phyloP scores from a whole-genome alignment of 192 early-diverging fungal species.

The Rhizoclosmatium globosum region DNA sequence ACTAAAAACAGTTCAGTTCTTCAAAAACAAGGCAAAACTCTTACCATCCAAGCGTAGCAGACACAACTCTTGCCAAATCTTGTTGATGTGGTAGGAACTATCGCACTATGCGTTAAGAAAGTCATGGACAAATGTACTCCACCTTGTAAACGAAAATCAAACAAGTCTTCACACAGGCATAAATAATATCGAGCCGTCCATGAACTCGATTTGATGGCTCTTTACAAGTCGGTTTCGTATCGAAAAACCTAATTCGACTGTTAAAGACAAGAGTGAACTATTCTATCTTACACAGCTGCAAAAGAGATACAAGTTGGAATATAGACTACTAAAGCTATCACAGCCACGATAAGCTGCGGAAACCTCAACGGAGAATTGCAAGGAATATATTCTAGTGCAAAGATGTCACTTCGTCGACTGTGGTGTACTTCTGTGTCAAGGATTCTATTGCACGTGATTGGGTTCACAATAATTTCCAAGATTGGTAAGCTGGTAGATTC shows the following conservation, averaged over 20 bases:
- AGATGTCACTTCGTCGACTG: not conserved
- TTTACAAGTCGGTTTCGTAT: conserved; percentile 23
- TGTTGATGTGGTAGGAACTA: not conserved
- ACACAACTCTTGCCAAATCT: not conserved
- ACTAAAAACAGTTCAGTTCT: not conserved
- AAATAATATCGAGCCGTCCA: conserved; percentile 24
- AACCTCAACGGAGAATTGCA: not conserved
- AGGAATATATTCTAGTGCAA: not conserved
- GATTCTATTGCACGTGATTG: conserved; percentile 11
- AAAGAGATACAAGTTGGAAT: conserved; percentile 18
- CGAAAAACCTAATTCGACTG: conserved; percentile 1
- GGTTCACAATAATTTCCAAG: conserved; percentile 14
- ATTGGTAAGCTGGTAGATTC: conserved; percentile 3
- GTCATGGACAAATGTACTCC: not conserved
- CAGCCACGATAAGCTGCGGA: not conserved
- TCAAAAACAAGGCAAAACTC: not conserved
- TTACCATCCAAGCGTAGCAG: not conserved
- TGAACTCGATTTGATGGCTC: conserved; percentile 6
- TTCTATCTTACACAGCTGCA: conserved; percentile 11
- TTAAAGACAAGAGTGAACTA: not conserved
- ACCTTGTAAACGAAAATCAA: not conserved
- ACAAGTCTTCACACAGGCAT: not conserved
- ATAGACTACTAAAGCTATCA: not conserved
- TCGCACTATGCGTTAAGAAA: not conserved
- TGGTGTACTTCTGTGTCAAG: not conserved